These are phyloP conservation scores for Neurospora sp. DNA, from an alignment of 495 filamentous ascomycete species.

Conservation along the genomic window DNA sequence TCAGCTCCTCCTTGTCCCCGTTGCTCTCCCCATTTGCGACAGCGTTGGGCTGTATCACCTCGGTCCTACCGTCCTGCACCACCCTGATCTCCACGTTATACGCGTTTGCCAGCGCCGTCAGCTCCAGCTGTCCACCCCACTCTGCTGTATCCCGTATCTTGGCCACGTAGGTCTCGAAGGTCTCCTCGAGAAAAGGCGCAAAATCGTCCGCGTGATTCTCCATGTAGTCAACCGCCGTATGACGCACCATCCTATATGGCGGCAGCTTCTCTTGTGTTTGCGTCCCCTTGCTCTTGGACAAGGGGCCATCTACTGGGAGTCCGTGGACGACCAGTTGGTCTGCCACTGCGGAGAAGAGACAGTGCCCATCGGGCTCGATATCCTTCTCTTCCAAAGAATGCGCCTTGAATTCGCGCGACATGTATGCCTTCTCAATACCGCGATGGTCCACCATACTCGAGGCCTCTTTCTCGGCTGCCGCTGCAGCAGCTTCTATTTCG, in stretches of 20 bases:
- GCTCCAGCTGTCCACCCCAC: conserved; percentile 91
- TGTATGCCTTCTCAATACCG: conserved; percentile 55
- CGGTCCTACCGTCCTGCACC: conserved; percentile 70
- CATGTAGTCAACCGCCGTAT: conserved; percentile 50
- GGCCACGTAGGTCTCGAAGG: conserved; percentile 57
- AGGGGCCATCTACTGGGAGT: conserved; percentile 21
- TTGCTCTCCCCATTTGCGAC: conserved; percentile 14
- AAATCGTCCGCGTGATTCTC: conserved; percentile 41
- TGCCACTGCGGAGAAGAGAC: conserved; percentile 87
- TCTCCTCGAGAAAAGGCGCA: conserved; percentile 66
- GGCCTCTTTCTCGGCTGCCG: conserved; percentile 64
- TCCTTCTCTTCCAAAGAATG: conserved; percentile 61
- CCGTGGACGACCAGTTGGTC: conserved; percentile 55
- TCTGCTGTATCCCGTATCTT: conserved; percentile 84
- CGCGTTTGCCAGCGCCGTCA: conserved; percentile 71
- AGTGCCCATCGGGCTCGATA: conserved; percentile 87
- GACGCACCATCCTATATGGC: conserved; percentile 44
- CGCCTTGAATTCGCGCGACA: conserved; percentile 53
- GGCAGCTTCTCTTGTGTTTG: conserved; percentile 10
- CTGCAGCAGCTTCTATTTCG: conserved; percentile 59
- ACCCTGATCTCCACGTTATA: conserved; percentile 79
- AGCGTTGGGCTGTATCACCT: conserved; percentile 54
- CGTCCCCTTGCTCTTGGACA: conserved; percentile 7
- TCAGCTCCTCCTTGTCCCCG: conserved; percentile 15
- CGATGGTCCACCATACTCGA: conserved; percentile 63